These are phyloP conservation scores for Trichosporon asahii DNA, from an alignment of 1,284 basidiomycete genomes.

Conservation along the genomic window DNA sequence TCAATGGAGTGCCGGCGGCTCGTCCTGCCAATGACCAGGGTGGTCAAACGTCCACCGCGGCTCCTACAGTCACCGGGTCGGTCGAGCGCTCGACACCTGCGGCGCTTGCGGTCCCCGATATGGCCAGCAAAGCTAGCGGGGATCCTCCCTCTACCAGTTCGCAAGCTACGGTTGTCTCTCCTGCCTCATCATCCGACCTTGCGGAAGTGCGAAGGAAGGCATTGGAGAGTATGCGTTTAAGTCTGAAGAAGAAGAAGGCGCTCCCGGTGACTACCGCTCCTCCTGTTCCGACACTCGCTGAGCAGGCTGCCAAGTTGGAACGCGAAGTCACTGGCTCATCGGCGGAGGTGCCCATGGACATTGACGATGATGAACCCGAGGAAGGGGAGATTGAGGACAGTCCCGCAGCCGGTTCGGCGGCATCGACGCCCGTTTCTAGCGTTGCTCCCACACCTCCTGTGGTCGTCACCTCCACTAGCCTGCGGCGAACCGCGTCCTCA, in stretches of 20 bases:
- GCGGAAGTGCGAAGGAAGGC: conserved; percentile 36
- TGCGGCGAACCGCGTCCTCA: conserved; percentile 3
- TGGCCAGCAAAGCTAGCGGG: not conserved
- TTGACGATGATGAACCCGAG: conserved; percentile 35
- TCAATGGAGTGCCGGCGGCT: not conserved
- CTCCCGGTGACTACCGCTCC: not conserved
- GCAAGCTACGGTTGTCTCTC: not conserved
- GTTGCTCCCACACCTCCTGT: conserved; percentile 1
- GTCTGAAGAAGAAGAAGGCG: conserved; percentile 7
- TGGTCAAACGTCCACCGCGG: not conserved
- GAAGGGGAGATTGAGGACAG: conserved; percentile 41
- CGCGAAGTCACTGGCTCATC: conserved; percentile 31
- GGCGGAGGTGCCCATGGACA: conserved; percentile 24
- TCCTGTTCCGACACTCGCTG: conserved; percentile 22
- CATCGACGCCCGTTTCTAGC: conserved; percentile 4
- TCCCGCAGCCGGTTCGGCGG: not conserved
- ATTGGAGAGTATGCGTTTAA: conserved; percentile 36
- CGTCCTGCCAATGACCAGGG: not conserved
- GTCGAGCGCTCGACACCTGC: not conserved
- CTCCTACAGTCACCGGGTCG: not conserved
- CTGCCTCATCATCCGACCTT: conserved; percentile 25
- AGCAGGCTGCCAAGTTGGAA: conserved; percentile 36
- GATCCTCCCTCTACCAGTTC: not conserved
- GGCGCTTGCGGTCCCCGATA: not conserved
- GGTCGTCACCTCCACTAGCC: conserved; percentile 13